Percentiles rank a stretch among this genome's conserved stretches.
Evolutionary conservation across 768 basidiomycete species (phyloP).

Genomic region (Boletellus sp.): DNA sequence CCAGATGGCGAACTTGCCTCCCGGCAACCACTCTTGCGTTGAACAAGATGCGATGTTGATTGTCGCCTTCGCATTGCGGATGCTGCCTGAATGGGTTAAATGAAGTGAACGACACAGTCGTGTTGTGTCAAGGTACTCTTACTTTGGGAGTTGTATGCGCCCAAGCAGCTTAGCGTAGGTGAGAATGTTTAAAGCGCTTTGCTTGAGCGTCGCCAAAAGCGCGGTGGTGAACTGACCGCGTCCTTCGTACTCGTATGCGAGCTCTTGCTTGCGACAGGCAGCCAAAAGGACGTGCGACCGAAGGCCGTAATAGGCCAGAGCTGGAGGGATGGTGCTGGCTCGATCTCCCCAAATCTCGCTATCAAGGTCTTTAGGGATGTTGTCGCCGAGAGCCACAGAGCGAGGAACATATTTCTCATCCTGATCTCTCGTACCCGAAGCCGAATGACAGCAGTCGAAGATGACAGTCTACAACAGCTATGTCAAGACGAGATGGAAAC

Average conservation of each 20-base stretch:
- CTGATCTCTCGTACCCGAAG: constrained; percentile 30
- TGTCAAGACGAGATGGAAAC: background rate
- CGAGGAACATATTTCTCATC: constrained; percentile 9
- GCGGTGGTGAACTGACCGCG: constrained; percentile 26
- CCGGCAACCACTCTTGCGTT: constrained; percentile 14
- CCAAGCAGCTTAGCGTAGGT: constrained; percentile 25
- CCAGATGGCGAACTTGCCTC: constrained; percentile 2
- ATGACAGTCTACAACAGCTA: constrained; percentile 37
- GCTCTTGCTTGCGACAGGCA: constrained; percentile 37
- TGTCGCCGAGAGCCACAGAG: background rate
- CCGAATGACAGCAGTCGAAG: constrained; percentile 46
- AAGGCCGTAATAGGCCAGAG: constrained; percentile 27
- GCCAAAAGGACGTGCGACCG: constrained; percentile 42
- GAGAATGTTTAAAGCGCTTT: constrained; percentile 7
- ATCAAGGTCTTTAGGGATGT: constrained; percentile 23
- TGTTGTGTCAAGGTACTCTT: background rate
- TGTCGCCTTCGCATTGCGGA: constrained; percentile 28
- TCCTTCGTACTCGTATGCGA: constrained; percentile 25
- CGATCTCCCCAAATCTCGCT: constrained; percentile 18
- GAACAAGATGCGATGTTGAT: constrained; percentile 25
- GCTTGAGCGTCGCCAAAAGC: constrained; percentile 16
- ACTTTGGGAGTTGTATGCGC: constrained; percentile 15
- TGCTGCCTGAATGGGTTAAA: constrained; percentile 16
- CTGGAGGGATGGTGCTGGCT: constrained; percentile 8
- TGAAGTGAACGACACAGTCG: background rate